Conservation (phyloP, 73 alveolate genomes). For the Uronychia setigera region DNA sequence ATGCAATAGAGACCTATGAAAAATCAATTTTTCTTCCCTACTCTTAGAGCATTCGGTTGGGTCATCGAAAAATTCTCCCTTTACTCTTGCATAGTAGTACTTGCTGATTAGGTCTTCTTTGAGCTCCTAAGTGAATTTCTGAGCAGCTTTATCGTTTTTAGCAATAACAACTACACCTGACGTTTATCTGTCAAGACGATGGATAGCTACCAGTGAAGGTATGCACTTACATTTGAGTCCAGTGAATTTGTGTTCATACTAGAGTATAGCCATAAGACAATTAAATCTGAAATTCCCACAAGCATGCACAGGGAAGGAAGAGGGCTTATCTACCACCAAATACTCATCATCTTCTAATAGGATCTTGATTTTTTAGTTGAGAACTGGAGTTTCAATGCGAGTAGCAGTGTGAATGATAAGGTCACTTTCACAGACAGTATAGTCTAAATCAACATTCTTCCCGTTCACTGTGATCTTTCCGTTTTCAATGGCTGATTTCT, state of each 20-base stretch:
- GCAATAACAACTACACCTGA: slow-evolving; percentile 94
- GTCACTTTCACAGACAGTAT: slow-evolving; percentile 78
- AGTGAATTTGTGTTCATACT: slow-evolving; percentile 79
- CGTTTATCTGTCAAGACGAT: slow-evolving; percentile 97
- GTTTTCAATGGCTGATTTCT: slow-evolving; percentile 66
- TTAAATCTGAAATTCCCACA: slow-evolving; percentile 95
- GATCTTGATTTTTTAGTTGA: slow-evolving; percentile 38
- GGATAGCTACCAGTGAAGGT: slow-evolving; percentile 54
- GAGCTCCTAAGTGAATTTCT: slow-evolving; percentile 75
- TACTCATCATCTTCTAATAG: slow-evolving; percentile 64
- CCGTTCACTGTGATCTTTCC: slow-evolving; percentile 91
- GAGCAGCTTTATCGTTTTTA: slow-evolving; percentile 86
- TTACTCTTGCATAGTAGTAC: slow-evolving; percentile 92
- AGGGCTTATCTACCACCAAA: slow-evolving; percentile 95
- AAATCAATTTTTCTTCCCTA: background rate
- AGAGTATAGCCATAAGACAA: slow-evolving; percentile 83
- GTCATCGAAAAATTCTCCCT: slow-evolving; percentile 60
- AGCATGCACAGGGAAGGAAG: slow-evolving; percentile 97
- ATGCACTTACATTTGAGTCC: slow-evolving; percentile 49
- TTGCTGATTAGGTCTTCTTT: slow-evolving; percentile 70
- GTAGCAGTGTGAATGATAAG: slow-evolving; percentile 79
- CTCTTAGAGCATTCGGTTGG: too few species aligned
- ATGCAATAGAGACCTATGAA: slow-evolving; percentile 68
- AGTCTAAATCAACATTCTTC: slow-evolving; percentile 57
- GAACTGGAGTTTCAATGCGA: slow-evolving; percentile 89